Conservation (phyloP, 2,329 filamentous ascomycete genomes). For the Neophaeococcomyces aloes region DNA sequence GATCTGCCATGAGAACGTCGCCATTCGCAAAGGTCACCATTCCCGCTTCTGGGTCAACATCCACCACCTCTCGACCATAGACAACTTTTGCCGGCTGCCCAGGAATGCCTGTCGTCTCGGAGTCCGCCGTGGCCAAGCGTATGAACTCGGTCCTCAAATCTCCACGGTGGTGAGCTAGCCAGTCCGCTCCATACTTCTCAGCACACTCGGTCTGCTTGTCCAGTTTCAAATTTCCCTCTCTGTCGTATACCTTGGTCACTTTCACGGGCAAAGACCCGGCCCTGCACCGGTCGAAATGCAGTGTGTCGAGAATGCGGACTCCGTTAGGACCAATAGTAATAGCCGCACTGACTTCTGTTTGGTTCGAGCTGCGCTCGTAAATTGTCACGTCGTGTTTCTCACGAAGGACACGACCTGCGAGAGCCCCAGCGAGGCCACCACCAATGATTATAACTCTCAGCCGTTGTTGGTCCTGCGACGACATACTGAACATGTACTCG, state of each 20-base stretch:
- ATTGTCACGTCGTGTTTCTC: slow-evolving; percentile 12
- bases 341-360: slow-evolving; percentile 6
- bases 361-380: slow-evolving; percentile 3
- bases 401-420: slow-evolving; percentile 12
- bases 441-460: slow-evolving; percentile 12
- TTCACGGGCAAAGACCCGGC: slow-evolving; percentile 1
- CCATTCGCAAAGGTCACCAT: background rate
- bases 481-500: too few species aligned
- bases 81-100: slow-evolving; percentile 6
- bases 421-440: slow-evolving; percentile 10
- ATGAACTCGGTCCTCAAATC: slow-evolving; percentile 11
- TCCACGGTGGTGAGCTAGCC: slow-evolving; percentile 9
- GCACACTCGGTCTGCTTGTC: background rate
- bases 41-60: slow-evolving; percentile 1
- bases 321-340: slow-evolving; percentile 11
- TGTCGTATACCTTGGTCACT: background rate
- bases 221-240: background rate
- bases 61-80: background rate
- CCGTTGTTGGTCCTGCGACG: too few species aligned
- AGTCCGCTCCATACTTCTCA: slow-evolving; percentile 6
- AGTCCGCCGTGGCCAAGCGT: slow-evolving; percentile 6
- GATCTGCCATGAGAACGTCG: too few species aligned
- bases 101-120: slow-evolving; percentile 2
- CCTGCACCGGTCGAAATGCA: slow-evolving; percentile 6
- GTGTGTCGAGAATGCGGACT: slow-evolving; percentile 6